Evolutionary conservation across 176 grass and related monocot genomes (phyloP), one percentile per base, ranked within the genome.

Genomic region (Eleusine coracana): DNA sequence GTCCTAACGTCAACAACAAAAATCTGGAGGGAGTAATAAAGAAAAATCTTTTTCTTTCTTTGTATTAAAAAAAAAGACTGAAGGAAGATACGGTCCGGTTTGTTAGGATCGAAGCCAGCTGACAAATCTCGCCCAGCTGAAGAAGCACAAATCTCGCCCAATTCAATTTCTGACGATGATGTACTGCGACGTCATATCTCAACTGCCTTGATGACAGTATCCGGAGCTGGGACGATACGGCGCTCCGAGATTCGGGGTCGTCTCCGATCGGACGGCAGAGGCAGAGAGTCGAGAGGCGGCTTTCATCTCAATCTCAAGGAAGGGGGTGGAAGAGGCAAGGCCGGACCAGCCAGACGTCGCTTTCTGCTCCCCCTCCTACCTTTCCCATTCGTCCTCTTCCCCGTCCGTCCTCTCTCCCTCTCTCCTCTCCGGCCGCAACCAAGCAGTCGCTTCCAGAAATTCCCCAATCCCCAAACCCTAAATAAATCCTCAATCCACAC

Each of bases 381-480:
- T 80, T 69, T 88, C 70, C 69, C 51, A 74, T 80, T 74, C 51
- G 28, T 54, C 59, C 31, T 71, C 12, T n/a, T 60, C 54, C 39
- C 84, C n/a, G n/a, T n/a, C n/a, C n/a, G n/a, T n/a, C n/a, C n/a
- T n/a, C n/a, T 39, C 66, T 25, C 7, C 11, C 21, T 21, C 31
- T 42, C 36, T 25, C 69, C 50, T 5, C 40, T 50, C 64, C 68
- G 38, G 81, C 52, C 52, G 18, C 52, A 56, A 56, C 42, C 81
- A 69, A 45, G 73, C 80, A 60, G 79, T 82, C 44, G 67, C 83
- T 23, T 21, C 81, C 68, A 20, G 56, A 61, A 86, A 88, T 80
- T 90, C 65, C 83, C 79, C 75, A 81, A 67, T 80, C 76, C 75
- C 77, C 74, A 89, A 74, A 78, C 82, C 85, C 85, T 84, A 88